phyloP scores from a whole-genome alignment of 805 yeast genomes.

The Yarrowia porcina region DNA sequence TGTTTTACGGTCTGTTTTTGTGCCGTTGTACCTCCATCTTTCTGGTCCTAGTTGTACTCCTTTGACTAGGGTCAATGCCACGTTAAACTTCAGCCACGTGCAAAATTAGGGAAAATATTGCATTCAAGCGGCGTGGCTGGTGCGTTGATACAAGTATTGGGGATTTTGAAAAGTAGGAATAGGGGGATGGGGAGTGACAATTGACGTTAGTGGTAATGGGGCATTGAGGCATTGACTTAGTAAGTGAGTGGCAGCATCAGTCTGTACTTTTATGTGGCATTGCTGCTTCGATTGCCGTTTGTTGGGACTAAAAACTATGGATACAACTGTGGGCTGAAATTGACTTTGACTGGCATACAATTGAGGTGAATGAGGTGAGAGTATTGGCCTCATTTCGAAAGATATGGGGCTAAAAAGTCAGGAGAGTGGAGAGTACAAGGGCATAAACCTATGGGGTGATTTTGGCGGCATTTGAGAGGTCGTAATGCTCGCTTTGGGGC shows the following conservation, averaged over 20 bases:
- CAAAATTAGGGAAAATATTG: conserved; percentile 4
- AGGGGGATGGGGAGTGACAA: too few species aligned
- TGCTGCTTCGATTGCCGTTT: not conserved
- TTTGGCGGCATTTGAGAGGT: too few species aligned
- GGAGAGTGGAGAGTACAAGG: not conserved
- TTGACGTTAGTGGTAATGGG: too few species aligned
- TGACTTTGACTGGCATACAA: not conserved
- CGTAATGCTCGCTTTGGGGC: too few species aligned
- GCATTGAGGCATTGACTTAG: too few species aligned
- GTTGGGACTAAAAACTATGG: not conserved
- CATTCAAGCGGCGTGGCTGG: conserved; percentile 13
- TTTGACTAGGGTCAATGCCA: conserved; percentile 10
- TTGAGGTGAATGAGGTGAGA: not conserved
- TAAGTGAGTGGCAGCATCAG: not conserved
- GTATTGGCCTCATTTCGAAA: not conserved
- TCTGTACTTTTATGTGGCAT: not conserved
- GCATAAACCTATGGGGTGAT: too few species aligned
- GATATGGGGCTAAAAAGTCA: not conserved
- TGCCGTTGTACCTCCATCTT: not conserved
- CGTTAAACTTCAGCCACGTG: conserved; percentile 23
- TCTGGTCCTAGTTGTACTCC: not conserved
- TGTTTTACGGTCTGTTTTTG: not conserved
- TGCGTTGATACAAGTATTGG: too few species aligned
- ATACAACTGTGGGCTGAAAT: not conserved
- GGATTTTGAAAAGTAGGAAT: too few species aligned